Evolutionary conservation across 106 monocot species (phyloP).

Genomic region (Gastrodia elata): DNA sequence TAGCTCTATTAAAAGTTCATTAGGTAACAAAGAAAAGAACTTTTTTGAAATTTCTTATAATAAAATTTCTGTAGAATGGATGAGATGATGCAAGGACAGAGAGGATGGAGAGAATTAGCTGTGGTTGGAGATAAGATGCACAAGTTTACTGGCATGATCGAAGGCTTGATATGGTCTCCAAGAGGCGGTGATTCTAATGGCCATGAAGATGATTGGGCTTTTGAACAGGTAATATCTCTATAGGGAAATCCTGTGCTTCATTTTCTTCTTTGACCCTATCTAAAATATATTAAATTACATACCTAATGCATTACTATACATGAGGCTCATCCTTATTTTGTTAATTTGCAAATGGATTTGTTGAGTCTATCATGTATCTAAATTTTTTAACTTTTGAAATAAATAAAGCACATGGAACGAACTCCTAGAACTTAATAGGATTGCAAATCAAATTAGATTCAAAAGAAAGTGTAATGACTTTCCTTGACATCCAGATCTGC

Average conservation of each 20-base stretch:
- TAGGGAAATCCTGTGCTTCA: not conserved
- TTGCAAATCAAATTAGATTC: no score
- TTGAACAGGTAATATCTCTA: slow-evolving; percentile 60
- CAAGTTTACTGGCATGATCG: slow-evolving; percentile 82
- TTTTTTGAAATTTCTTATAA: not conserved
- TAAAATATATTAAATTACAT: not conserved
- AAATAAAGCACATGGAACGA: no score
- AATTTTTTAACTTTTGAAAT: not conserved
- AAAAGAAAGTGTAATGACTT: no score
- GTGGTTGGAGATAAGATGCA: slow-evolving; percentile 76
- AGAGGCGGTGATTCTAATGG: slow-evolving; percentile 45
- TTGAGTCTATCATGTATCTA: not conserved
- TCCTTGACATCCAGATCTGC: no score
- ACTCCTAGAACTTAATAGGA: no score
- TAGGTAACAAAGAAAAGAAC: not conserved
- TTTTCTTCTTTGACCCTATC: not conserved
- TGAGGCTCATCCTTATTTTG: not conserved
- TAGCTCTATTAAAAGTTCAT: not conserved
- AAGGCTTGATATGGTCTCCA: slow-evolving; percentile 91
- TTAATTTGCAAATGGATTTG: not conserved
- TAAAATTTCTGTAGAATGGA: slow-evolving; percentile 67
- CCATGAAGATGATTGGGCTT: slow-evolving; percentile 59
- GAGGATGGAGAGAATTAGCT: slow-evolving; percentile 88
- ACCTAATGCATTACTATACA: not conserved
- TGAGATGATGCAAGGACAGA: slow-evolving; percentile 92